Evolutionary conservation across 192 early-diverging fungal species (phyloP), one percentile per base, ranked within the genome.

Genomic region (Coemansia sp.): DNA sequence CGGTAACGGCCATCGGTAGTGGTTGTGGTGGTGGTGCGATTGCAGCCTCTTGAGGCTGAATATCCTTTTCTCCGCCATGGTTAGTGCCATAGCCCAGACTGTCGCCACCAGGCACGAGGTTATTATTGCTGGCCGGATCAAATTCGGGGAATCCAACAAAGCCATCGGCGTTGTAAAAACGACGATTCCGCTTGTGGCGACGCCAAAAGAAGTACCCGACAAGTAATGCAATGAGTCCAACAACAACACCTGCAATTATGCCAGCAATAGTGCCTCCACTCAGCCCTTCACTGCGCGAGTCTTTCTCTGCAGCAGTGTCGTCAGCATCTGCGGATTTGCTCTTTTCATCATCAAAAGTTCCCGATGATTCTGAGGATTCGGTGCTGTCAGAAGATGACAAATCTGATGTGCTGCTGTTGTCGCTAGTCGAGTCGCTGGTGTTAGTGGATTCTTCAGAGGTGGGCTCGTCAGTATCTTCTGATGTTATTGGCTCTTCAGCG

Each of bases 241-340:
- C 23, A 21, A 73, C 10, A 8, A 60, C 24, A 10, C 56, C 71
- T 2, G 60, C 52, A 4, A 56, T 62, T 23, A 73, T 64, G 7
- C 71, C 71, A 6, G 60, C 71, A 22, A 73, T 68, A 18, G 71
- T 65, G 2, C 71, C 71, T 10, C 64, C 54, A 21, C 70, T 66
- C 19, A 72, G 41, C 8, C 58, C 56, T 27, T 55, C 49, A 26
- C 54, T 56, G 6, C 23, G 55, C 4, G 58, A 50, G 7, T 48
- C 30, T 28, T 56, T 22, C 34, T 60, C 50, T 25, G 44, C 24
- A 44, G 49, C 48, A 26, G 49, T 18, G 27, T 61, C 30, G 49
- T 18, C 26, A 32, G 60, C 48, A 61, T 51, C 49, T 1, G 50
- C 54, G 0, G 49, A 25, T 30, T 67, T 41, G 9, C 41, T 49